phyloP scores from a whole-genome alignment of 352 stramenopile species.

The Thraustochytrium sp. region DNA sequence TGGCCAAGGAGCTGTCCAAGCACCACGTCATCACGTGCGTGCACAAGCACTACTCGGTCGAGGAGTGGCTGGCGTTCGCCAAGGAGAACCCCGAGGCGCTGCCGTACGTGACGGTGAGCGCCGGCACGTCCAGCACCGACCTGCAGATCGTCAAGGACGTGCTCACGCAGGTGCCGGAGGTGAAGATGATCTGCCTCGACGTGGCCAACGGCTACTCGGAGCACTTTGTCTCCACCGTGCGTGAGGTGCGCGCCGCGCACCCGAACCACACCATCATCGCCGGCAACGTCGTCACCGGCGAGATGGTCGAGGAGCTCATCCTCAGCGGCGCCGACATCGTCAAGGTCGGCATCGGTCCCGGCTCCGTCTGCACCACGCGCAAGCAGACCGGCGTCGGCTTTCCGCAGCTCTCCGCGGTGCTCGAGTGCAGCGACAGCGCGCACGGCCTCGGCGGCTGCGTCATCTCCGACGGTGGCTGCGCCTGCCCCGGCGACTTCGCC shows the following conservation, averaged over 20 bases:
- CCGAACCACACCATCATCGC: slow-evolving; percentile 73
- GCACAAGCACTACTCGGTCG: slow-evolving; percentile 78
- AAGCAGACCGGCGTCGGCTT: slow-evolving; percentile 85
- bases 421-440: slow-evolving; percentile 81
- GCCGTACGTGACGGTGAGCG: slow-evolving; percentile 66
- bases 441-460: slow-evolving; percentile 78
- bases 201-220: slow-evolving; percentile 69
- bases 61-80: slow-evolving; percentile 59
- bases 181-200: slow-evolving; percentile 78
- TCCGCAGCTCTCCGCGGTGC: slow-evolving; percentile 75
- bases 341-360: slow-evolving; percentile 84
- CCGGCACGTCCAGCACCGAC: slow-evolving; percentile 65
- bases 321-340: slow-evolving; percentile 82
- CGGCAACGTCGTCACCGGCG: slow-evolving; percentile 81
- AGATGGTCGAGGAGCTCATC: slow-evolving; percentile 84
- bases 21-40: slow-evolving; percentile 77
- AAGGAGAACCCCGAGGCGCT: slow-evolving; percentile 58
- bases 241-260: slow-evolving; percentile 61
- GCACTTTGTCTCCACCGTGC: slow-evolving; percentile 42
- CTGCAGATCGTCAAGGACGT: slow-evolving; percentile 65
- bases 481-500: slow-evolving; percentile 74
- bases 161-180: slow-evolving; percentile 58
- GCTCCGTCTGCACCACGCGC: slow-evolving; percentile 77
- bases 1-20: slow-evolving; percentile 67
- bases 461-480: slow-evolving; percentile 77